Conservation (phyloP, 768 basidiomycete species). For the Dentipellis sp. region DNA sequence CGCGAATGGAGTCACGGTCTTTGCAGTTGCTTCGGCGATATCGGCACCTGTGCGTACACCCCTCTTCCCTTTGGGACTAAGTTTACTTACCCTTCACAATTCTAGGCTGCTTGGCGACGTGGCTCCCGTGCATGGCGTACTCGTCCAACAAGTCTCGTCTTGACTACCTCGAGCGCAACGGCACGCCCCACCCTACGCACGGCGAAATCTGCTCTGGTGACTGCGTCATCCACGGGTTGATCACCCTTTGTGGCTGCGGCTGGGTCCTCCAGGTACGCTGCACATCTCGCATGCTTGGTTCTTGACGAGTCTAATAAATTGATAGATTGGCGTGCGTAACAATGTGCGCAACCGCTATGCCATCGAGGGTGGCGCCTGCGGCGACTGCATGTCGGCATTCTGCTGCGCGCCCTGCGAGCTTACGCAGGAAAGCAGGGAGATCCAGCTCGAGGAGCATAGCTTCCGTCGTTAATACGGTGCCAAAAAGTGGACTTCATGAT, state of each 20-base stretch:
- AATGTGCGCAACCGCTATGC: background rate
- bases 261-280: background rate
- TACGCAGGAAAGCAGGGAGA: background rate
- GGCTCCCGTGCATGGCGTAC: background rate
- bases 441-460: background rate
- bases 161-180: background rate
- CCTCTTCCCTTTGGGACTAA: background rate
- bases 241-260: background rate
- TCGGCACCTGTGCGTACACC: background rate
- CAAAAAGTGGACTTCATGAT: background rate
- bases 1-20: background rate
- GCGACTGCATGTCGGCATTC: background rate
- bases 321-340: background rate
- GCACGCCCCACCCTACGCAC: background rate
- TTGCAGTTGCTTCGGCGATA: background rate
- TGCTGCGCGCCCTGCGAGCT: background rate
- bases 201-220: background rate
- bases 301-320: background rate
- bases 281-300: background rate
- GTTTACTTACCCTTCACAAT: background rate
- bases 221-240: background rate
- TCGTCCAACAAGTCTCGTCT: background rate
- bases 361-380: background rate
- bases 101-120: background rate
- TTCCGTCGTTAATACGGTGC: background rate